Percentiles rank a stretch among this genome's conserved stretches.
phyloP scores from a whole-genome alignment of 2,329 filamentous ascomycete species.

The Trichoderma oligosporum region DNA sequence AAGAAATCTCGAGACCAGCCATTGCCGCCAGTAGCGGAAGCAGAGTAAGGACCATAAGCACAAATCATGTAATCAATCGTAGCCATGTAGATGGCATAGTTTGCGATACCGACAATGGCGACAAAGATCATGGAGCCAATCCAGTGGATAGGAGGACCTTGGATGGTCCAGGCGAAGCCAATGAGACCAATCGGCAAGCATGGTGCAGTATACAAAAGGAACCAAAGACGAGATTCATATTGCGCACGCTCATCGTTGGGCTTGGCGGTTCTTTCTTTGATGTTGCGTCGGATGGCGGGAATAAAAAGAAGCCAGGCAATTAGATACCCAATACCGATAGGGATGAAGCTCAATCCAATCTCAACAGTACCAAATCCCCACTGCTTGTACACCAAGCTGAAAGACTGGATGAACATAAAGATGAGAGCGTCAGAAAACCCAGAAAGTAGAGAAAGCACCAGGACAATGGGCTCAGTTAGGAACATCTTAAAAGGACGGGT shows the following conservation, averaged over 20 bases:
- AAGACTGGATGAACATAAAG: slow-evolving; percentile 74
- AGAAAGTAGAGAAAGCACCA: slow-evolving; percentile 64
- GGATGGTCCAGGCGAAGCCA: slow-evolving; percentile 65
- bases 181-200: slow-evolving; percentile 64
- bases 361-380: slow-evolving; percentile 59
- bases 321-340: slow-evolving; percentile 64
- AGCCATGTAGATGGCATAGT: slow-evolving; percentile 71
- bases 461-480: slow-evolving; percentile 68
- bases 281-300: slow-evolving; percentile 52
- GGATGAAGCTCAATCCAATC: slow-evolving; percentile 59
- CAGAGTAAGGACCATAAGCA: slow-evolving; percentile 68
- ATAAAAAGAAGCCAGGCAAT: slow-evolving; percentile 59
- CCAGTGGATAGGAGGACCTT: slow-evolving; percentile 63
- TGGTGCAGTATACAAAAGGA: slow-evolving; percentile 59
- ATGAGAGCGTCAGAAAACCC: slow-evolving; percentile 73
- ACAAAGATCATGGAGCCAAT: slow-evolving; percentile 63
- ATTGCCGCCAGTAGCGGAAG: slow-evolving; percentile 72
- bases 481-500: slow-evolving; percentile 69
- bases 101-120: slow-evolving; percentile 66
- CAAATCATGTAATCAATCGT: slow-evolving; percentile 76
- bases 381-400: slow-evolving; percentile 62
- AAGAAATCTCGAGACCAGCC: slow-evolving; percentile 71
- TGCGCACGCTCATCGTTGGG: slow-evolving; percentile 57
- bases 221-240: slow-evolving; percentile 65
- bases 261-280: slow-evolving; percentile 47